These are phyloP conservation scores for Trichoderma harzianum DNA, from an alignment of 2,329 filamentous ascomycete species.

Conservation along the genomic window DNA sequence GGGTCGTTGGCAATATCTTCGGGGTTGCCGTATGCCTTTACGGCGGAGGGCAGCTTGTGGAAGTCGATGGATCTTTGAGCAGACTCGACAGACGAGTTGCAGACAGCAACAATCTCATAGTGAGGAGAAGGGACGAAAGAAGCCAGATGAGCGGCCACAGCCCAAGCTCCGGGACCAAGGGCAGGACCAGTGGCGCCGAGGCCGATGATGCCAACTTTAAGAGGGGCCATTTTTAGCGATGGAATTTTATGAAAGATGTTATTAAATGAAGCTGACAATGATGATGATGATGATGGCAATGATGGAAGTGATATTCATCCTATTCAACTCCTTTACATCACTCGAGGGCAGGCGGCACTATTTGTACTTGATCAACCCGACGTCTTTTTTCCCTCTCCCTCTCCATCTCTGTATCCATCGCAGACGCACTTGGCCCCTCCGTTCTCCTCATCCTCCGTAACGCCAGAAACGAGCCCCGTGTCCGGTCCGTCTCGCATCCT, in stretches of 20 bases:
- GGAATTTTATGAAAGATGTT: not conserved
- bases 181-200: slow-evolving; percentile 14
- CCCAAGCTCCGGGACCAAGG: slow-evolving; percentile 37
- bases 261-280: not conserved
- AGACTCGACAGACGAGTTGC: slow-evolving; percentile 44
- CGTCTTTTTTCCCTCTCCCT: not conserved
- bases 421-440: not conserved
- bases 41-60: slow-evolving; percentile 38
- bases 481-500: not conserved
- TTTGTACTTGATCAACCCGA: not conserved
- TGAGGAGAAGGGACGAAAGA: slow-evolving; percentile 36
- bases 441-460: not conserved
- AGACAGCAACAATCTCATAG: slow-evolving; percentile 47
- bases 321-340: not conserved
- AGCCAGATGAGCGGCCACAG: slow-evolving; percentile 50
- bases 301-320: not conserved
- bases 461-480: not conserved
- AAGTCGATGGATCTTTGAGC: slow-evolving; percentile 40
- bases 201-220: slow-evolving; percentile 24
- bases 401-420: not conserved
- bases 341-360: not conserved
- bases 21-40: slow-evolving; percentile 45
- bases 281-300: not conserved
- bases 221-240: slow-evolving; percentile 22
- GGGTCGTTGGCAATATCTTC: slow-evolving; percentile 43